Conservation (phyloP, 2,329 filamentous ascomycete species). For the Coniochaeta pulveracea region DNA sequence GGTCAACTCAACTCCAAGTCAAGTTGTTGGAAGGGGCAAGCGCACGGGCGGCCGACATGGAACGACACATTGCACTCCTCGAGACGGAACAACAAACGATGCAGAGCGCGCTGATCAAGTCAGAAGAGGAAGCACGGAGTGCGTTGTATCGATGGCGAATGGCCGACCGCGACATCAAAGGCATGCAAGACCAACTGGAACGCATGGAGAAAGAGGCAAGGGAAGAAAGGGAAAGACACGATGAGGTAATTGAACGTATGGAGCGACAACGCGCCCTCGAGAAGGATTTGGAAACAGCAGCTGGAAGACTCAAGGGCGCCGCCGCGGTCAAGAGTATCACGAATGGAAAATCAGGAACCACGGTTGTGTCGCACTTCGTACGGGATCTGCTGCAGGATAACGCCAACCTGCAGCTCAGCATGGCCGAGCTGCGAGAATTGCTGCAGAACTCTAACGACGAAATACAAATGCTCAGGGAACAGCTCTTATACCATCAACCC, state of each 20-base stretch:
- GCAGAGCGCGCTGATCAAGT: slow-evolving; percentile 53
- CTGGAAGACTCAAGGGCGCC: slow-evolving; percentile 69
- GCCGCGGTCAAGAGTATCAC: slow-evolving; percentile 56
- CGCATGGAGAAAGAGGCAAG: slow-evolving; percentile 74
- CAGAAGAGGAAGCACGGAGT: slow-evolving; percentile 64
- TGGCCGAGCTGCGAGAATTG: slow-evolving; percentile 84
- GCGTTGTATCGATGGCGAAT: slow-evolving; percentile 76
- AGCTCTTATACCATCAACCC: slow-evolving; percentile 70
- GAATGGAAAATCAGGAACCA: slow-evolving; percentile 46
- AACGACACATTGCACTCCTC: slow-evolving; percentile 66
- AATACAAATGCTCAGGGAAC: slow-evolving; percentile 75
- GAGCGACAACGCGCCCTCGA: slow-evolving; percentile 76
- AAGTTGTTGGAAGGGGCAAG: slow-evolving; percentile 65
- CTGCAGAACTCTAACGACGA: slow-evolving; percentile 87
- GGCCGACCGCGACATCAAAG: slow-evolving; percentile 66
- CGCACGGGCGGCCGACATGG: slow-evolving; percentile 63
- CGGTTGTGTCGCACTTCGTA: slow-evolving; percentile 89
- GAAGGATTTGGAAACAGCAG: slow-evolving; percentile 67
- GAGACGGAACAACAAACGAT: slow-evolving; percentile 72
- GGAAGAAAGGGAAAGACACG: slow-evolving; percentile 71
- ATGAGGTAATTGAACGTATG: slow-evolving; percentile 71
- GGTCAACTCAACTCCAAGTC: slow-evolving; percentile 67
- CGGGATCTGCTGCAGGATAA: slow-evolving; percentile 94
- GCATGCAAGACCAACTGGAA: slow-evolving; percentile 80
- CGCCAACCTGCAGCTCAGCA: slow-evolving; percentile 81